Evolutionary conservation across 331 rosid genomes (phyloP), one percentile per base, ranked within the genome.

Genomic region (Saraca asoca): DNA sequence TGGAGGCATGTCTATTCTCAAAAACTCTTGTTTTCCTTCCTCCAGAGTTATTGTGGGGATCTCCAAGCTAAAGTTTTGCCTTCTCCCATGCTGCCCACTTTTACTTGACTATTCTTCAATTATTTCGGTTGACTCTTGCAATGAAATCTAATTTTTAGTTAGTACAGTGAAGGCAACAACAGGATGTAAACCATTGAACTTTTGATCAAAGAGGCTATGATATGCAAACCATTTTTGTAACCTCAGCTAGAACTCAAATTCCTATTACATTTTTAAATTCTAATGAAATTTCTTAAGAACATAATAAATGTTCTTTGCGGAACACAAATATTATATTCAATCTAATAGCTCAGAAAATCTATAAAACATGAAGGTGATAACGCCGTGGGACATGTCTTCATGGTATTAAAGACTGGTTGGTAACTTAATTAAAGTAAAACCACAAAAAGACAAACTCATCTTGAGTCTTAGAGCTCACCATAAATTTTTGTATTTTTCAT

Each of bases 1-100:
- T 78, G 71, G 75, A 38, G 87, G 85, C 62, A 81, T 81, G 70
- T 81, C 71, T 73, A 82, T 81, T 59, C 82, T 74, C 70, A 79
- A 68, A 67, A 66, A 85, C 18, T 81, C 87, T 58, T 88, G 84
- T 34, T 68, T 62, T 51, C 81, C 50, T 64, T 74, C 81, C 62
- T 85, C 87, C 5, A 61, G 60, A 50, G 49, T 62, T 76, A 43
- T 79, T 19, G 78, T n/a, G 12, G 80, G 87, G 74, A 75, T 68
- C 46, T 78, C 62, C 69, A 80, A 62, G 42, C 54, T 39, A 12
- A 79, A 81, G 69, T 79, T 72, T 73, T 74, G 63, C 70, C 75
- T 71, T 70, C 80, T 85, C 49, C 70, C 66, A 14, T 69, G 81
- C 38, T 70, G 82, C 33, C 33, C 79, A 3, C 31, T 24, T 24